These are phyloP conservation scores for Candida wancherniae DNA, from an alignment of 805 yeast genomes.

Conservation along the genomic window DNA sequence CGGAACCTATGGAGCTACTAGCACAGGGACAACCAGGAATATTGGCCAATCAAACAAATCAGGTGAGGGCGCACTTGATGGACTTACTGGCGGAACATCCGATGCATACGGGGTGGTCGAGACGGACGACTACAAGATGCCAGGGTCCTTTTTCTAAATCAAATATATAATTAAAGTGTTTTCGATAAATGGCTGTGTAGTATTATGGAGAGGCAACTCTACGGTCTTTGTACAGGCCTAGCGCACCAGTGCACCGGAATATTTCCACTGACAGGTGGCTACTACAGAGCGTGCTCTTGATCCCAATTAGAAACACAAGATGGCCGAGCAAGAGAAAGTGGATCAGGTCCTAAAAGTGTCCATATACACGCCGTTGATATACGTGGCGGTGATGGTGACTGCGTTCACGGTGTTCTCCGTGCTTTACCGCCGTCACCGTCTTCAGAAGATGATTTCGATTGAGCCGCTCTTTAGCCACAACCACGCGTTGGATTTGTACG, in stretches of 20 bases:
- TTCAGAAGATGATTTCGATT: conserved; percentile 49
- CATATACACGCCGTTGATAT: conserved; percentile 63
- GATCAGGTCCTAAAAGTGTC: conserved; percentile 32
- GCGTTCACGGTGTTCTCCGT: conserved; percentile 68
- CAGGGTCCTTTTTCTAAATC: conserved; percentile 9
- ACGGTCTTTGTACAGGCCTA: background rate
- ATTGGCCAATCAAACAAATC: too few species aligned
- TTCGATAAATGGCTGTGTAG: background rate
- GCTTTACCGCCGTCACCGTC: conserved; percentile 55
- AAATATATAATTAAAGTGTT: too few species aligned
- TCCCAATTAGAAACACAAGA: background rate
- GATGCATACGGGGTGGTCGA: conserved; percentile 1
- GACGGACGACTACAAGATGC: conserved; percentile 7
- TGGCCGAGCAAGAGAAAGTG: conserved; percentile 16
- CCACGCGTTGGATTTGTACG: conserved; percentile 59
- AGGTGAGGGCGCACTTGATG: too few species aligned
- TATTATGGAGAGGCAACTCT: background rate
- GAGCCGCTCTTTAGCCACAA: conserved; percentile 73
- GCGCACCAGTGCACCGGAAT: conserved; percentile 9
- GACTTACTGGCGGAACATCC: background rate
- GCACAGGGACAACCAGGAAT: background rate
- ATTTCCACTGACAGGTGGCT: background rate
- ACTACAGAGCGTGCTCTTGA: background rate
- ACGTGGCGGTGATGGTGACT: conserved; percentile 62
- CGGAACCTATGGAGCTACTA: background rate